Conservation (phyloP, 1,284 basidiomycete species). For the Boletus mariae region DNA sequence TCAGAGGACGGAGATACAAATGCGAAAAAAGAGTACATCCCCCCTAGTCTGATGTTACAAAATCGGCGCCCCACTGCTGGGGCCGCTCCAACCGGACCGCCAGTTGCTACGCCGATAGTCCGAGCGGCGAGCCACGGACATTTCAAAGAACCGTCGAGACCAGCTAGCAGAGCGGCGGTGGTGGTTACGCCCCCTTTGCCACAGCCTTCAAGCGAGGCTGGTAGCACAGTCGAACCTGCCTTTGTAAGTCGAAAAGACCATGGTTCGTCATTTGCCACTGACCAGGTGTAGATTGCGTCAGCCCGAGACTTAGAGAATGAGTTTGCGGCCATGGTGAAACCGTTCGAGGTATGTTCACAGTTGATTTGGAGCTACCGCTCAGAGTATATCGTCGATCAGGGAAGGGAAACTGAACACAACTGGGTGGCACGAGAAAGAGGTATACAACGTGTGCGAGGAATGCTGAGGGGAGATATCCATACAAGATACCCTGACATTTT, state of each 20-base stretch:
- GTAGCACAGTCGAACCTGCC: constrained; percentile 53
- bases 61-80: constrained; percentile 44
- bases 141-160: constrained; percentile 46
- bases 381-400: constrained; percentile 43
- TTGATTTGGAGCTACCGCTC: constrained; percentile 1
- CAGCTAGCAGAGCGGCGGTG: constrained; percentile 53
- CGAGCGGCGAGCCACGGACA: constrained; percentile 51
- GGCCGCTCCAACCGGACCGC: constrained; percentile 20
- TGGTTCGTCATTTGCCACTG: constrained; percentile 1
- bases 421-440: constrained; percentile 85
- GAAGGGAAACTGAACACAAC: constrained; percentile 96
- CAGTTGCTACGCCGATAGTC: constrained; percentile 34
- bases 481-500: constrained; percentile 74
- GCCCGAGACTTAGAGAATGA: constrained; percentile 83
- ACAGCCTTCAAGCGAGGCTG: constrained; percentile 37
- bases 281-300: constrained; percentile 68
- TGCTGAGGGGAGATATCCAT: constrained; percentile 85
- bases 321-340: constrained; percentile 72
- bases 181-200: constrained; percentile 42
- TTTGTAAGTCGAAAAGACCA: constrained; percentile 52
- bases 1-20: constrained; percentile 56
- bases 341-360: constrained; percentile 65
- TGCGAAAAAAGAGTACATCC: constrained; percentile 56
- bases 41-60: constrained; percentile 66
- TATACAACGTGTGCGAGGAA: constrained; percentile 81